Base-by-base conservation (phyloP, 2,329 filamentous ascomycete species). In the Fusarium sororula region DNA sequence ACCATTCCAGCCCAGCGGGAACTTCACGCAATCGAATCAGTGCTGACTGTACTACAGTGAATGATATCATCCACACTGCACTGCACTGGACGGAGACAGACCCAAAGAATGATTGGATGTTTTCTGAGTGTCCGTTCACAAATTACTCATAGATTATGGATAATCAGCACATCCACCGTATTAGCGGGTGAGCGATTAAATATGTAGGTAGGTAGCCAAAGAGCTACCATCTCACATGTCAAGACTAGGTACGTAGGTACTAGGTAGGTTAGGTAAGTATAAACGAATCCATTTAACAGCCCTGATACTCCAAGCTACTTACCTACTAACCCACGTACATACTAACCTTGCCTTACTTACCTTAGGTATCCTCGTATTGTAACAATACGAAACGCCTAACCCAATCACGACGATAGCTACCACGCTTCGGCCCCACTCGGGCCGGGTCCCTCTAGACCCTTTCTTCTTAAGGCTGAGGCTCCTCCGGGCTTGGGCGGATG, bases 401-500 rank as follows among this genome's bases (percentile, higher is more conserved):
- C 55, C 55, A 37, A 58, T 58, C 55, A 58, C 20, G 41, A 54
- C 22, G 22, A 17, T 24, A 24, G 51, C 30, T 41, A 58, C 28
- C 47, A 72, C 58, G 58, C 55, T 56, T 51, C 67, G 58, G 67
- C 55, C 71, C 71, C 71, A 61, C 55, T 72, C 71, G 55, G 71
- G 45, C 57, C 62, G 58, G 58, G 20, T 61, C 44, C 39, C 42
- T 54, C 57, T 54, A 51, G 35, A 30, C 58, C 67, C 54, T 75
- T 51, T 37, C 47, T 24, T 44, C 30, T 41, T 41, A 45, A 47
- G 57, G 37, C 32, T 65, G 45, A 51, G 50, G 53, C 53, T 62
- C 51, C 41, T 37, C 44, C n/a, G 18, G 41, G 35, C 24, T 55
- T 44, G n/a, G 50, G 39, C 51, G 55, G 44, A 53, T 66, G 24